A percentile compares a stretch with the other conserved stretches of the same genome.
phyloP scores from a whole-genome alignment of 108 stramenopile species.

The Mediolabrus comicus region DNA sequence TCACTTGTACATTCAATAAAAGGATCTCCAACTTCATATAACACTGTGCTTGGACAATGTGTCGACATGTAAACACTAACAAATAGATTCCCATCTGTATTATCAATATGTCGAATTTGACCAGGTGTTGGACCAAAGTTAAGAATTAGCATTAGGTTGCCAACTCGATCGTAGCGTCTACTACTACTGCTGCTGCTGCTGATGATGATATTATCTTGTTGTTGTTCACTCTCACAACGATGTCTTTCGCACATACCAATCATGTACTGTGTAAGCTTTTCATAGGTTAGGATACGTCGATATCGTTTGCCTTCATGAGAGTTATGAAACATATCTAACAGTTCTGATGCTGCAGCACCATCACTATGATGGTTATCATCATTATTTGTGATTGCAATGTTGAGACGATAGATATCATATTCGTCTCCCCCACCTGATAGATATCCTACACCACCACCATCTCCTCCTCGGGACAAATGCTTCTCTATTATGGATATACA shows the following conservation, averaged over 20 bases:
- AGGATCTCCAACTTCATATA: conserved; percentile 49
- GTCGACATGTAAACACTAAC: conserved; percentile 67
- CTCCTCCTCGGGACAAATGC: conserved; percentile 21
- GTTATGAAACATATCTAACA: conserved; percentile 27
- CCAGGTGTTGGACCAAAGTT: conserved; percentile 54
- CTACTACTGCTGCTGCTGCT: conserved; percentile 14
- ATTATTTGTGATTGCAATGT: conserved; percentile 17
- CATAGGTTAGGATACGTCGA: conserved; percentile 34
- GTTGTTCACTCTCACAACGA: no score
- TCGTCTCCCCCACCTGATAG: conserved; percentile 59
- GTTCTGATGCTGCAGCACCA: conserved; percentile 17
- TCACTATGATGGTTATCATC: conserved; percentile 16
- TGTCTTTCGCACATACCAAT: conserved; percentile 53
- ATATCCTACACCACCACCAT: conserved; percentile 47
- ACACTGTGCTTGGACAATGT: conserved; percentile 56
- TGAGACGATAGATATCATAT: conserved; percentile 57
- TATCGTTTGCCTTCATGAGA: conserved; percentile 12
- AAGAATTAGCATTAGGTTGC: conserved; percentile 70
- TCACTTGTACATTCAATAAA: conserved; percentile 27
- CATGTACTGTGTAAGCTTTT: conserved; percentile 57
- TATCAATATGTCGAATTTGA: conserved; percentile 70
- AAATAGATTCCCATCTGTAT: conserved; percentile 62
- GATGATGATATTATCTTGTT: no score
- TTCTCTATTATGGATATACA: conserved; percentile 50
- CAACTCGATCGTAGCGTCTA: conserved; percentile 33